Percentiles rank a stretch among this genome's conserved stretches.
phyloP scores from a whole-genome alignment of 805 yeast genomes.

The Helenozyma baotianmanensis region DNA sequence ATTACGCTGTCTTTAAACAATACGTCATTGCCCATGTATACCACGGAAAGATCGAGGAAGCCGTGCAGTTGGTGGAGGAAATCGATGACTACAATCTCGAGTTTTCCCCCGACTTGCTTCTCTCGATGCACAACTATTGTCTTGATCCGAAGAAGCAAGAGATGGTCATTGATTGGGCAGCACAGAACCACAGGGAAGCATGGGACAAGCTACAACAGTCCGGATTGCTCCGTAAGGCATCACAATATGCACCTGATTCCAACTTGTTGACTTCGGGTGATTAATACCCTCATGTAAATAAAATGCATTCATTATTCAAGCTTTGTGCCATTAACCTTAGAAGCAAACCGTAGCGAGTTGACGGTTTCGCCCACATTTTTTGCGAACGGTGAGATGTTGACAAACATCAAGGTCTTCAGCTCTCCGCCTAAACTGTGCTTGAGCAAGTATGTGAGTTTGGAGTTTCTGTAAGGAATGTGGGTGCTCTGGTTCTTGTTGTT shows the following conservation, averaged over 20 bases:
- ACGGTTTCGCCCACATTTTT: conserved; percentile 70
- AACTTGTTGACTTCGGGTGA: conserved; percentile 21
- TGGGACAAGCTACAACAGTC: conserved; percentile 26
- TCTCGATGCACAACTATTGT: conserved; percentile 44
- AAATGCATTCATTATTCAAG: conserved; percentile 14
- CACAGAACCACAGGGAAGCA: conserved; percentile 17
- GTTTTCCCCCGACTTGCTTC: conserved; percentile 41
- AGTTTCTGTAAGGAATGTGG: conserved; percentile 66
- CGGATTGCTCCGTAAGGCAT: conserved; percentile 24
- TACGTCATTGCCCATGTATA: conserved; percentile 67
- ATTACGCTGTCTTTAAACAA: conserved; percentile 50
- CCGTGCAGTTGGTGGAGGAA: conserved; percentile 45
- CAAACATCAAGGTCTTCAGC: conserved; percentile 91
- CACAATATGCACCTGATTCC: conserved; percentile 26
- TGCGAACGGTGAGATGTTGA: conserved; percentile 68
- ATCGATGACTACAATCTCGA: conserved; percentile 46
- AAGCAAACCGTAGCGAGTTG: conserved; percentile 84
- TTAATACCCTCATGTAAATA: conserved; percentile 12
- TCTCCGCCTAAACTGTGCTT: conserved; percentile 81
- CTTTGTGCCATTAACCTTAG: conserved; percentile 63
- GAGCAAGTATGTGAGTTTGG: conserved; percentile 74
- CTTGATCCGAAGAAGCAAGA: conserved; percentile 26
- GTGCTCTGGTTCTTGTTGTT: conserved; percentile 25
- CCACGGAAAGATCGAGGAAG: conserved; percentile 55
- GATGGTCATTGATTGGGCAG: conserved; percentile 32